phyloP scores from a whole-genome alignment of 1,284 basidiomycete genomes.

The Ceratobasidium sp. region DNA sequence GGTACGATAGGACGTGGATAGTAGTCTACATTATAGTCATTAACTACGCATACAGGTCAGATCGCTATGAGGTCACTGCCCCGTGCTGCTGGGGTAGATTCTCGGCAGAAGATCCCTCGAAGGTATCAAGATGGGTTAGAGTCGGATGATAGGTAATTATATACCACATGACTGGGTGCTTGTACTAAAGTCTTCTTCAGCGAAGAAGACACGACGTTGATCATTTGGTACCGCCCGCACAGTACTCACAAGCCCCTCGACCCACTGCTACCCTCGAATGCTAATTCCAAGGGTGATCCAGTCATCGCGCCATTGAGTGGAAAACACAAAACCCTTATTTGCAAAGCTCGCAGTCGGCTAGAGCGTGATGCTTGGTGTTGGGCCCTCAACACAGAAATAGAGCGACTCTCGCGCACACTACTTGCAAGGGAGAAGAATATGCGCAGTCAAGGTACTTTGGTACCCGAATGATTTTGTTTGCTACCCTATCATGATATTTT shows the following conservation, averaged over 20 bases:
- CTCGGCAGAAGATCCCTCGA: conserved; percentile 65
- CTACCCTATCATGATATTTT: not conserved
- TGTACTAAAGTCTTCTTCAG: conserved; percentile 41
- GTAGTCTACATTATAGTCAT: not conserved
- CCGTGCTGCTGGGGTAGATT: conserved; percentile 59
- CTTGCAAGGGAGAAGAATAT: conserved; percentile 46
- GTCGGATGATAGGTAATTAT: conserved; percentile 59
- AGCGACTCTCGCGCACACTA: conserved; percentile 59
- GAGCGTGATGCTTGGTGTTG: conserved; percentile 90
- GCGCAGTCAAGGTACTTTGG: conserved; percentile 41
- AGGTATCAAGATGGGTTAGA: conserved; percentile 81
- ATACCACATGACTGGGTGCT: not conserved
- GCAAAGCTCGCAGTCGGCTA: conserved; percentile 75
- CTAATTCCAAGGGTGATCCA: conserved; percentile 36
- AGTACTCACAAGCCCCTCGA: conserved; percentile 23
- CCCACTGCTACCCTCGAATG: not conserved
- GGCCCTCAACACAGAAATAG: conserved; percentile 82
- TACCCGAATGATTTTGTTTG: conserved; percentile 3
- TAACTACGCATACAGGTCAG: conserved; percentile 52
- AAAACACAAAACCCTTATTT: conserved; percentile 69
- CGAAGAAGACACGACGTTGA: conserved; percentile 77
- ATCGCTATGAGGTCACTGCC: conserved; percentile 54
- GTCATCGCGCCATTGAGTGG: conserved; percentile 62
- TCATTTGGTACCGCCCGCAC: conserved; percentile 58
- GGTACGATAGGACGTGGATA: conserved; percentile 45